Evolutionary conservation across 257 asterid genomes (phyloP).

Genomic region (Pogostemon cablin): DNA sequence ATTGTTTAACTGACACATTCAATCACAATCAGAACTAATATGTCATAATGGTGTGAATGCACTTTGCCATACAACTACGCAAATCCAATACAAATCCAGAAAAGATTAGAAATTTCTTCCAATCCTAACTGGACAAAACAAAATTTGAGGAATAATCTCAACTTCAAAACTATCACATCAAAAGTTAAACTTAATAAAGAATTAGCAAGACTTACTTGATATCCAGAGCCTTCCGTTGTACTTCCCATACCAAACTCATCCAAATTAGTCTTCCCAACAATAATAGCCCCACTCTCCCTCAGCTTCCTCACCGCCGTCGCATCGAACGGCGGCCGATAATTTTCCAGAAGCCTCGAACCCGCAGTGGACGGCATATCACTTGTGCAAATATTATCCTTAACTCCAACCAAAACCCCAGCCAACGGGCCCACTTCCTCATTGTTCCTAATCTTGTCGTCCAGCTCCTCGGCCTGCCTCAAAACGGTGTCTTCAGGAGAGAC

Average conservation of each 20-base stretch:
- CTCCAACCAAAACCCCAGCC: slow-evolving; percentile 82
- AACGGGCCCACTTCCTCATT: slow-evolving; percentile 73
- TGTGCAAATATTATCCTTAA: slow-evolving; percentile 94
- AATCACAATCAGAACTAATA: background rate
- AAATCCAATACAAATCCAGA: background rate
- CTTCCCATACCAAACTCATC: slow-evolving; percentile 99
- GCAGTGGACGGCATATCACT: slow-evolving; percentile 90
- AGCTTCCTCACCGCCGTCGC: slow-evolving; percentile 88
- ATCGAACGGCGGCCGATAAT: slow-evolving; percentile 81
- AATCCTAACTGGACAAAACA: background rate
- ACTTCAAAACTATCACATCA: slow-evolving; percentile 11
- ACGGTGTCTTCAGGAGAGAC: slow-evolving; percentile 59
- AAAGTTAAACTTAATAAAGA: background rate
- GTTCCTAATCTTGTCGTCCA: slow-evolving; percentile 63
- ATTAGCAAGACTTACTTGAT: slow-evolving; percentile 50
- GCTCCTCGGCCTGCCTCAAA: slow-evolving; percentile 67
- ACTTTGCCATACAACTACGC: background rate
- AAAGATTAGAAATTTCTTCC: background rate
- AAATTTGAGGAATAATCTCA: background rate
- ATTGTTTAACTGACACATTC: background rate
- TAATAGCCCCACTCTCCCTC: slow-evolving; percentile 76
- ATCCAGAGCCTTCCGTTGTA: slow-evolving; percentile 90
- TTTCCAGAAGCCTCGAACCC: slow-evolving; percentile 80
- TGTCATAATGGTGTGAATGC: background rate
- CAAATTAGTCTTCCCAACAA: slow-evolving; percentile 92